These are phyloP conservation scores for Tuctoria greenei DNA, from an alignment of 176 grass and related monocot species.

Conservation along the genomic window DNA sequence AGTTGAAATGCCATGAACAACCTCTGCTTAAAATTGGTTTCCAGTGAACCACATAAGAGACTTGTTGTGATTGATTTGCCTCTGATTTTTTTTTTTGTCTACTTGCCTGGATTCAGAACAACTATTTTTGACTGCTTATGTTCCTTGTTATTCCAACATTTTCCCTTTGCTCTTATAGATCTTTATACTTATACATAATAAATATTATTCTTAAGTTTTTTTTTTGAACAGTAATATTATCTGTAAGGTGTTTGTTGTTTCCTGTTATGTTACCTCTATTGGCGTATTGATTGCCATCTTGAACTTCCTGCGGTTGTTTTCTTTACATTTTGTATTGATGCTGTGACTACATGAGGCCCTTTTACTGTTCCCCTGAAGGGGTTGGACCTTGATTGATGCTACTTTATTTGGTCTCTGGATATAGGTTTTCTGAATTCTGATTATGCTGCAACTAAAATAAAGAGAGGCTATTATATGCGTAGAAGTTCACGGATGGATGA, in stretches of 20 bases:
- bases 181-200: not conserved
- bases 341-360: not conserved
- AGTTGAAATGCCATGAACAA: not conserved
- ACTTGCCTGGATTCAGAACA: not conserved
- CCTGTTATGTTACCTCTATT: not conserved
- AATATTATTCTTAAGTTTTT: not conserved
- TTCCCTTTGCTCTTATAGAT: not conserved
- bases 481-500: not conserved
- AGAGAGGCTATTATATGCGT: too few relatives aligned
- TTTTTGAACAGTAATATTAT: too few relatives aligned
- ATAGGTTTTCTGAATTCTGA: not conserved
- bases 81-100: too few relatives aligned
- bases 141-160: not conserved
- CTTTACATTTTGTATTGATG: constrained; percentile 26
- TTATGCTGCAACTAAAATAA: constrained; percentile 25
- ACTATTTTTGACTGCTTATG: not conserved
- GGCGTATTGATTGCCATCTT: not conserved
- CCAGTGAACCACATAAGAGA: not conserved
- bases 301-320: not conserved
- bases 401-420: constrained; percentile 23
- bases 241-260: not conserved
- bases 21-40: constrained; percentile 14
- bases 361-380: not conserved
- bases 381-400: constrained; percentile 28
- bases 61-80: too few relatives aligned